Evolutionary conservation across 1,284 basidiomycete genomes (phyloP), one percentile per base, ranked within the genome.

Genomic region (Papiliotrema flavescens): DNA sequence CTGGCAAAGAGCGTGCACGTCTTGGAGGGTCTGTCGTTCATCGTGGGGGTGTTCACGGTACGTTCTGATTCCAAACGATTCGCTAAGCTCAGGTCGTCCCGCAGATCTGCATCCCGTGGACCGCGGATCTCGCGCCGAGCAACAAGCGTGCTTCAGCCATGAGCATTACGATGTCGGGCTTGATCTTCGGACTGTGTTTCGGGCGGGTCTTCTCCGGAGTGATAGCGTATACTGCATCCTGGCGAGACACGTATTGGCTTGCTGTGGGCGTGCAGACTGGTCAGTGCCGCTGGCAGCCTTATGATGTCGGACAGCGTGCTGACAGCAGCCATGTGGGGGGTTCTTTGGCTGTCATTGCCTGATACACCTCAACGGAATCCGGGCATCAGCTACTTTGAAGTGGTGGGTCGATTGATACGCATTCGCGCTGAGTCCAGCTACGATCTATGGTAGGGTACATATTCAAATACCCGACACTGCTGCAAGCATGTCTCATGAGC

Each of bases 181-280:
- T 88, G 20, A 80, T 88, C 32, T 79, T 87, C 19, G 87, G 87
- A n/a, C 74, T 88, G 36, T 80, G 88, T n/a, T 73, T 83, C 15
- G 87, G 85, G 0, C 79, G 86, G 46, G 84, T 88, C 0, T 70
- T 89, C 2, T 80, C 84, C 0, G 87, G 87, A 0, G 76, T 86
- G 42, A 82, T 89, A 37, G 82, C 82, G 2, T 77, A 87, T 59
- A 84, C 83, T 55, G 71, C 76, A 0, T 78, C 79, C 15, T 88
- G 84, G 83, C 78, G 82, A 24, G 82, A 84, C 36, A 82, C 85
- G 22, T 88, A 85, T 62, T 87, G 83, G 72, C 78, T 85, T 69
- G 80, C 83, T 6, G 81, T 84, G 48, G 85, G 82, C 3, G 75
- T 84, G 17, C 67, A 76, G 48, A 62, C 60, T 11, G 49, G 69